Conservation (phyloP, 179 eudicot species). For the Patellifolia procumbens region DNA sequence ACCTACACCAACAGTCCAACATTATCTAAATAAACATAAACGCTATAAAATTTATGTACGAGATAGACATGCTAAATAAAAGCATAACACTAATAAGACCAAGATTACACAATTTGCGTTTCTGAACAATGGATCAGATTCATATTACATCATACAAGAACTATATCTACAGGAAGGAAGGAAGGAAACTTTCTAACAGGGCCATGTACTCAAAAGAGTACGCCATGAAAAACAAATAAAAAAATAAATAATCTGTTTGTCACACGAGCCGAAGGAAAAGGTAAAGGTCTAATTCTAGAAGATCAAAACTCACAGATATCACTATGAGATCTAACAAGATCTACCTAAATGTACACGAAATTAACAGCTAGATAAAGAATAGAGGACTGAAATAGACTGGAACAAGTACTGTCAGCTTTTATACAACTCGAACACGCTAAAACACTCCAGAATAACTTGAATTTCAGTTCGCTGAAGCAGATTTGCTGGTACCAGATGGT, state of each 20-base stretch:
- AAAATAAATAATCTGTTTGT: neutral
- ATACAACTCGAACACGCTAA: constrained; percentile 22
- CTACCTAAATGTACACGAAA: constrained; percentile 13
- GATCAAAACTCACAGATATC: neutral
- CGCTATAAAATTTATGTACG: neutral
- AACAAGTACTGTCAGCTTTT: constrained; percentile 6
- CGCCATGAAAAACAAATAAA: neutral
- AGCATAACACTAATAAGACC: neutral
- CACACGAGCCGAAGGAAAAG: neutral
- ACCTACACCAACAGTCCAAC: too few species aligned
- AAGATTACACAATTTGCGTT: neutral
- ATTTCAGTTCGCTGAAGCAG: constrained; percentile 1
- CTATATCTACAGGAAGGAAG: constrained; percentile 19
- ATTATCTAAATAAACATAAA: too few species aligned
- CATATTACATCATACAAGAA: neutral
- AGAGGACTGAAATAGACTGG: neutral
- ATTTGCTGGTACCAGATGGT: constrained; percentile 1
- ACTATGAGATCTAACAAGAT: neutral
- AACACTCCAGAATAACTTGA: neutral
- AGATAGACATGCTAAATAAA: too few species aligned
- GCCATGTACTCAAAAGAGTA: neutral
- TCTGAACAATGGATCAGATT: neutral
- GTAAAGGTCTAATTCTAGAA: neutral
- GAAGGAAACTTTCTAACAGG: neutral
- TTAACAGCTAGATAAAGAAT: neutral